phyloP scores from a whole-genome alignment of 768 basidiomycete species.

The Mycena amicta region DNA sequence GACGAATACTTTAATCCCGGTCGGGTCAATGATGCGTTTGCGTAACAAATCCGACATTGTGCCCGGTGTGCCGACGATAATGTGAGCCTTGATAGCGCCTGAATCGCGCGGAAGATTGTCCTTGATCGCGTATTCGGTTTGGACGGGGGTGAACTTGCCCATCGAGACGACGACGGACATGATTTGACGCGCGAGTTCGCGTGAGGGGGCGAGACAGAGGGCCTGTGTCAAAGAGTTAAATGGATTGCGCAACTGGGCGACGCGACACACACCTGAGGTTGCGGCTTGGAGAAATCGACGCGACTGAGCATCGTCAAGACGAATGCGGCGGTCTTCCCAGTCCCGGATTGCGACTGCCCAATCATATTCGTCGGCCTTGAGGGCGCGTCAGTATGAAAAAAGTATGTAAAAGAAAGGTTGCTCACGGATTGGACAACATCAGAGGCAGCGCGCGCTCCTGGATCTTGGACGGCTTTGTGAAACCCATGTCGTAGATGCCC shows the following conservation, averaged over 20 bases:
- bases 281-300: constrained; percentile 70
- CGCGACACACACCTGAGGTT: no score
- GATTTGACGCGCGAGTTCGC: constrained; percentile 96
- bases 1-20: constrained; percentile 87
- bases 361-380: constrained; percentile 98
- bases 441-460: constrained; percentile 96
- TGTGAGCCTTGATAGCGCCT: constrained; percentile 77
- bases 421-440: constrained; percentile 86
- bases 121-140: constrained; percentile 95
- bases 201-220: constrained; percentile 94
- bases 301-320: constrained; percentile 96
- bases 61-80: constrained; percentile 95
- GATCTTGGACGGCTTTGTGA: constrained; percentile 97
- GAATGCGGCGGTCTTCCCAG: constrained; percentile 98
- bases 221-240: no score
- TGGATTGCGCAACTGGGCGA: no score
- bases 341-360: constrained; percentile 98
- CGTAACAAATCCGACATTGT: constrained; percentile 89
- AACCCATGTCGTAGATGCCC: constrained; percentile 93
- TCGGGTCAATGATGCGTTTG: constrained; percentile 73
- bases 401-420: constrained; percentile 11
- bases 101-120: constrained; percentile 73
- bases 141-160: constrained; percentile 92
- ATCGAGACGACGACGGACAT: constrained; percentile 92
- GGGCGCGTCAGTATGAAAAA: no score